Evolutionary conservation across 2,329 filamentous ascomycete species (phyloP), one percentile per base, ranked within the genome.

Genomic region (Sporothrix humicola): DNA sequence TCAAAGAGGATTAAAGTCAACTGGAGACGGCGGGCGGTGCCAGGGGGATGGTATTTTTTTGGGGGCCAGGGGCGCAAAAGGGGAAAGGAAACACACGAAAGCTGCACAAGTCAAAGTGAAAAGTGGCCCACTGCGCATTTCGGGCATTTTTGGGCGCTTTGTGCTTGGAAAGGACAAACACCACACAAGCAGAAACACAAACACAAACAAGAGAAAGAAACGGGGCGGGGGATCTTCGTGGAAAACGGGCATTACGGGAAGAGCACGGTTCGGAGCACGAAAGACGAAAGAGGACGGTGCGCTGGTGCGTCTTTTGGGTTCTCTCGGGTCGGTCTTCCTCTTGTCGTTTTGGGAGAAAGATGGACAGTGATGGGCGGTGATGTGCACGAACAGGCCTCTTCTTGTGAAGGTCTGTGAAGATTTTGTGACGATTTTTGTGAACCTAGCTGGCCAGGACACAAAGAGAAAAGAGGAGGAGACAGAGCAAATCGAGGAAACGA

Each of bases 1-100:
- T n/a, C 31, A 20, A 15, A n/a, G 12, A 23, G 17, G 31, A 37
- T 7, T 37, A 37, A 37, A 37, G 31, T 37, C 31, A 50, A n/a
- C 48, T 69, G 66, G 48, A 54, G 66, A 69, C 66, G 66, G 66
- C 66, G 48, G 15, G 66, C 48, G 66, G 66, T 69, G 48, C 59
- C 66, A 69, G 66, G 66, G 48, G 48, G 23, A 9, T 42, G 48
- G 26, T 42, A 7, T 37, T 42, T 31, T 31, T n/a, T 52, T 20
- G 44, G 23, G 46, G 65, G 44, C 65, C 46, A 52, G 65, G 65
- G 44, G 65, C 15, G 5, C 31, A 37, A 37, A 37, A 37, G 31
- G 31, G 31, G 37, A 63, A 63, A 7, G 15, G 31, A 42, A 17
- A 48, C 2, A 63, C n/a, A 23, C 23, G 23, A 26, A 26, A 26